Conservation (phyloP, 148 eudicot species). For the Rhododendron ferrugineum region DNA sequence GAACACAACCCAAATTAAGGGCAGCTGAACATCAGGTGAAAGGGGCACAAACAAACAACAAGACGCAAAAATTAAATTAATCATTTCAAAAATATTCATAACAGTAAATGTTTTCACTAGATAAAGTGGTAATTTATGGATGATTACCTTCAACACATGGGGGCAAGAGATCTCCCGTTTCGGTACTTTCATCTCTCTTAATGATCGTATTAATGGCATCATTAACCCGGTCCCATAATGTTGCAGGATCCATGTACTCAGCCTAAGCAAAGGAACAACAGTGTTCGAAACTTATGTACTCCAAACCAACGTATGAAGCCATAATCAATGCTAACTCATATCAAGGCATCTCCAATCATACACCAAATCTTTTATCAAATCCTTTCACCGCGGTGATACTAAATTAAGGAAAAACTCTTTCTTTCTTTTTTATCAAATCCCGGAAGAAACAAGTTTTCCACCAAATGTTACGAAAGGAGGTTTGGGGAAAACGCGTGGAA, state of each 20-base stretch:
- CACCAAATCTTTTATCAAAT: not conserved
- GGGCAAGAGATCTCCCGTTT: conserved; percentile 71
- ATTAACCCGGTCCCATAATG: conserved; percentile 85
- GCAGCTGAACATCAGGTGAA: conserved; percentile 70
- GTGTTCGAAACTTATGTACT: not conserved
- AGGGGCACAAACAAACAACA: not conserved
- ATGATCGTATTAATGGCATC: conserved; percentile 89
- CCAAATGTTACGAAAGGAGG: not conserved
- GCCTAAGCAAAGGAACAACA: conserved; percentile 39
- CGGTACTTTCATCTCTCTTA: conserved; percentile 74
- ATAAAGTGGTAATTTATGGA: not conserved
- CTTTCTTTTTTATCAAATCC: not conserved
- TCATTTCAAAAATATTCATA: not conserved
- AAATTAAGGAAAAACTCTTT: not conserved
- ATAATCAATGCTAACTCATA: not conserved
- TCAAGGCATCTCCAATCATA: not conserved
- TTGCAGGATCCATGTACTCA: conserved; percentile 69
- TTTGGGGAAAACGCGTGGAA: not conserved
- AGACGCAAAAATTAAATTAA: conserved; percentile 1
- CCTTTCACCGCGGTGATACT: not conserved
- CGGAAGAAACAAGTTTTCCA: not conserved
- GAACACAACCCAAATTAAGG: conserved; percentile 83
- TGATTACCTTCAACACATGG: conserved; percentile 91
- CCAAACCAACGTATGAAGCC: not conserved
- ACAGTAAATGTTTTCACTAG: not conserved